phyloP scores from a whole-genome alignment of 352 stramenopile species.

The Pythium sp. region DNA sequence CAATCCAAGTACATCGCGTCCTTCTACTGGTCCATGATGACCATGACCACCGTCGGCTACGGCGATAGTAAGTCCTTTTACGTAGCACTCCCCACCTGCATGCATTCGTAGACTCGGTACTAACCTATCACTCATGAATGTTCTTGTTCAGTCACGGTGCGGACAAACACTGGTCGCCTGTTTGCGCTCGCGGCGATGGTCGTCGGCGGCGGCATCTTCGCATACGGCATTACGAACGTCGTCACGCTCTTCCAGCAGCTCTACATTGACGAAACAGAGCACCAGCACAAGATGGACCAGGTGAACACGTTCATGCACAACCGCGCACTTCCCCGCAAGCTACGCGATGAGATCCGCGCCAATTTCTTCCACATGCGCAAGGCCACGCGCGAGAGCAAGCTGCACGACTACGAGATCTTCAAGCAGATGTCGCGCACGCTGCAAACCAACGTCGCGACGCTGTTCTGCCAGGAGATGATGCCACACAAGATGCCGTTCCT shows the following conservation, averaged over 20 bases:
- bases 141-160: constrained; percentile 49
- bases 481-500: constrained; percentile 65
- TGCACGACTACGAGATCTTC: constrained; percentile 62
- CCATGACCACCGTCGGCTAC: constrained; percentile 78
- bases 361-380: constrained; percentile 82
- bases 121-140: background rate
- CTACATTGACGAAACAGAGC: constrained; percentile 59
- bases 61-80: constrained; percentile 49
- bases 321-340: constrained; percentile 48
- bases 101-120: background rate
- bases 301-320: constrained; percentile 78
- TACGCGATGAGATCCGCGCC: constrained; percentile 74
- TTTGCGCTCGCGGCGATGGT: constrained; percentile 78
- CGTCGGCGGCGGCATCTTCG: constrained; percentile 75
- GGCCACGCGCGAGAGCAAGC: constrained; percentile 66
- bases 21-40: constrained; percentile 89
- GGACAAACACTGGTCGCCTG: constrained; percentile 56
- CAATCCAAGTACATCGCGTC: constrained; percentile 69
- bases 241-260: constrained; percentile 76
- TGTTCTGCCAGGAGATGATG: constrained; percentile 78
- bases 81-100: background rate
- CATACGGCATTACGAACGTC: constrained; percentile 83
- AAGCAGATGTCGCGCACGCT: constrained; percentile 72
- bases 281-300: constrained; percentile 75
- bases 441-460: constrained; percentile 60